Base-by-base conservation (phyloP, 257 asterid species). In the Nemophila menziesii region DNA sequence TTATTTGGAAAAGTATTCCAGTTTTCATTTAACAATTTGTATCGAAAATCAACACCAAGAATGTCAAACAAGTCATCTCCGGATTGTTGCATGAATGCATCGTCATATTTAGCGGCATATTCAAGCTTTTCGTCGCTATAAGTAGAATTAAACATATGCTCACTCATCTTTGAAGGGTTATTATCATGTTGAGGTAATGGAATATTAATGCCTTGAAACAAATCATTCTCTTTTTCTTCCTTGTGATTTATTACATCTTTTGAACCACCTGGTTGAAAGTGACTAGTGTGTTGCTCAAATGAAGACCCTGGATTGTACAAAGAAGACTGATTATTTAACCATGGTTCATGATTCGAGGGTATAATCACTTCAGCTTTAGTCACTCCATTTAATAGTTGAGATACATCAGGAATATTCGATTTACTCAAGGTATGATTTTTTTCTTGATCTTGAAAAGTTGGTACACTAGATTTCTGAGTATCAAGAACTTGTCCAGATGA, bases 51-150 rank as follows among this genome's bases (percentile, higher is more conserved):
- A 36, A 78, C 78, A 24, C 97, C 97, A 72, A 82, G 61, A 60
- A 82, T 58, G 56, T 87, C 97, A 23, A 78, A 80, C 68, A 89
- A 57, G 63, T 89, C 97, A 39, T 84, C 86, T 22, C 95, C 84
- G 0, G 78, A 55, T 19, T 45, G 63, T 33, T 56, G 72, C 20
- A 40, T 24, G 51, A 33, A 46, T 5, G 56, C 52, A 57, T 66
- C 83, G 39, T 60, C 80, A 23, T 48, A 59, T 48, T 56, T 65
- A 36, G 29, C 52, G 52, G 57, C 73, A 34, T 40, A 42, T 17
- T 57, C 65, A 23, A 52, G 60, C 50, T 69, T 65, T 23, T 27
- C 57, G 27, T 62, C 61, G 15, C 64, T 68, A 12, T 51, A 66
- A 49, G 24, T 42, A 14, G 64, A 54, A 70, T 51, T 63, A 44